Conservation (phyloP, 495 filamentous ascomycete species). For the Penicillium coprophilum region DNA sequence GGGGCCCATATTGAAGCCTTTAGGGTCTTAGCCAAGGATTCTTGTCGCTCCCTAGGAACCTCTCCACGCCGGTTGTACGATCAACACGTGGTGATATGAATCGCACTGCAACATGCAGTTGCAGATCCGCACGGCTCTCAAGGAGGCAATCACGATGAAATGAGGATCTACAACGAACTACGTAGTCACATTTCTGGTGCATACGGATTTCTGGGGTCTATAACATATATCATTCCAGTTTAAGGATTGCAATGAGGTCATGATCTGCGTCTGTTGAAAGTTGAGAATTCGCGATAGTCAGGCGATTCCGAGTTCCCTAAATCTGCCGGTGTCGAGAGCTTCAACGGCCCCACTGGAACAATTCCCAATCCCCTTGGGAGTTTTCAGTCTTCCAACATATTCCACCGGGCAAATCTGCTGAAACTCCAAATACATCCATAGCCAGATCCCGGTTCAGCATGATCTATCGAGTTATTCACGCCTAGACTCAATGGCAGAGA, state of each 20-base stretch:
- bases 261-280: neutral
- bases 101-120: neutral
- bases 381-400: neutral
- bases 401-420: too few species aligned
- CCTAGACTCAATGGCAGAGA: too few species aligned
- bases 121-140: neutral
- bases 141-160: neutral
- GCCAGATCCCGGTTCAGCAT: too few species aligned
- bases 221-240: too few species aligned
- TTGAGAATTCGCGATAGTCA: neutral
- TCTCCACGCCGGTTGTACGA: neutral
- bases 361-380: neutral
- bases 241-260: neutral
- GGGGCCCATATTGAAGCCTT: neutral
- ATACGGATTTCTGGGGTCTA: too few species aligned
- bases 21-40: neutral
- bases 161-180: neutral
- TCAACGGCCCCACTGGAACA: neutral
- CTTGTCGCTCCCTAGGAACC: too few species aligned
- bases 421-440: too few species aligned
- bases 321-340: neutral
- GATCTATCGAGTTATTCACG: too few species aligned
- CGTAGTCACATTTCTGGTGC: slow-evolving; percentile 2
- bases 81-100: neutral
- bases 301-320: neutral